Conservation (phyloP, 2,329 filamentous ascomycete species). For the Penicillium sclerotiorum region DNA sequence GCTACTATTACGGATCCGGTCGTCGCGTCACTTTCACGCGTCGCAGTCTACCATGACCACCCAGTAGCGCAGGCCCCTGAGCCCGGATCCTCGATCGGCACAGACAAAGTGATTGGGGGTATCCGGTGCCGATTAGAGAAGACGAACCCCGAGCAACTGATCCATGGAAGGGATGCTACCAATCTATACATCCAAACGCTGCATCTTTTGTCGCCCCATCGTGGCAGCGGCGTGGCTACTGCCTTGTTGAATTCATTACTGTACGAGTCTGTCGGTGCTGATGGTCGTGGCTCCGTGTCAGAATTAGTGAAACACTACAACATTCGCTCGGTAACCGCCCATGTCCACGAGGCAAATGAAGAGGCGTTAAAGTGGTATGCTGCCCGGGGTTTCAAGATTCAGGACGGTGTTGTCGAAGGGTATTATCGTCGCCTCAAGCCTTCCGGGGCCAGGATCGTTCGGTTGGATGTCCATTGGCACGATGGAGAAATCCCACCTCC, state of each 20-base stretch:
- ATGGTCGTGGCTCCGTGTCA: slow-evolving; percentile 29
- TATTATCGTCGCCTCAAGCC: slow-evolving; percentile 65
- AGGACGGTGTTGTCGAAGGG: slow-evolving; percentile 53
- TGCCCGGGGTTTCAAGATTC: slow-evolving; percentile 57
- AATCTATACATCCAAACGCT: slow-evolving; percentile 66
- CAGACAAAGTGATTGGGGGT: slow-evolving; percentile 51
- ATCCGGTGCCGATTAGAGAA: slow-evolving; percentile 52
- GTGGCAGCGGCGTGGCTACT: slow-evolving; percentile 59
- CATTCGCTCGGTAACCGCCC: slow-evolving; percentile 58
- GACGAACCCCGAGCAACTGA: slow-evolving; percentile 5
- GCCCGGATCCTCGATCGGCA: slow-evolving; percentile 26
- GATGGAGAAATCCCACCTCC: slow-evolving; percentile 6
- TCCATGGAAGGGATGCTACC: slow-evolving; percentile 26
- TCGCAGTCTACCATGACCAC: slow-evolving; percentile 60
- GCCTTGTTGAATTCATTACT: slow-evolving; percentile 54
- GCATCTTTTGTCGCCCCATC: slow-evolving; percentile 61
- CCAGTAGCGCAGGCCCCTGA: slow-evolving; percentile 33
- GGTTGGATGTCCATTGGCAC: slow-evolving; percentile 37
- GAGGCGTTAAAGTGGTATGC: slow-evolving; percentile 64
- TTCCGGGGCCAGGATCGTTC: slow-evolving; percentile 57
- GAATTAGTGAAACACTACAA: slow-evolving; percentile 52
- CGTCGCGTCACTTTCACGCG: slow-evolving; percentile 57
- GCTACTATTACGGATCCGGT: slow-evolving; percentile 60
- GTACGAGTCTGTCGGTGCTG: slow-evolving; percentile 20
- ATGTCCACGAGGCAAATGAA: slow-evolving; percentile 66